A percentile compares a stretch with the other conserved stretches of the same genome.
Conservation (phyloP, 768 basidiomycete genomes). For the Aureoboletus auriporus region DNA sequence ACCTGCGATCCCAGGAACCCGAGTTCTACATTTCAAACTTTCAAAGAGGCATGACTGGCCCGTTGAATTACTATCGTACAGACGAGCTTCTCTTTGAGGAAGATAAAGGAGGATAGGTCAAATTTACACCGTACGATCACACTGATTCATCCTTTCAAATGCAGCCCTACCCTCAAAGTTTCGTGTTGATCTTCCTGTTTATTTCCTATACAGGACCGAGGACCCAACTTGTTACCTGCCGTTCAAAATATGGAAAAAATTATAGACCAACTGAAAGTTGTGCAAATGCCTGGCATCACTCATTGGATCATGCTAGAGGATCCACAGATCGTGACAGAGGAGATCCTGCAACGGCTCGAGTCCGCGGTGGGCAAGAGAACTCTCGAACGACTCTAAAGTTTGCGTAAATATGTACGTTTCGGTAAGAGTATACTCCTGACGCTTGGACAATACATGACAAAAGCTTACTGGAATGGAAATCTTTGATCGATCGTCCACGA, state of each 20-base stretch:
- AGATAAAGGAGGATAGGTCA: conserved; percentile 38
- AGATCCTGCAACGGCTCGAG: conserved; percentile 43
- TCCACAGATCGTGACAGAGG: conserved; percentile 48
- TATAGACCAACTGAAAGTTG: conserved; percentile 45
- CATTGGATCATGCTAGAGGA: conserved; percentile 73
- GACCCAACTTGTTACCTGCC: conserved; percentile 46
- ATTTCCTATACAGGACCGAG: conserved; percentile 55
- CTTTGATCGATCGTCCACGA: too few relatives aligned
- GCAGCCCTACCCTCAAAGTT: conserved; percentile 32
- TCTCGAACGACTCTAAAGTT: too few relatives aligned
- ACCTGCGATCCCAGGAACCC: conserved; percentile 44
- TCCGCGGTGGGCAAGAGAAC: too few relatives aligned
- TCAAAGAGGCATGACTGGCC: conserved; percentile 55
- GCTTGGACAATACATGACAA: too few relatives aligned
- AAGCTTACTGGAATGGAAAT: too few relatives aligned
- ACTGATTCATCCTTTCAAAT: too few relatives aligned
- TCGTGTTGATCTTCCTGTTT: conserved; percentile 48
- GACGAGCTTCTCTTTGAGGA: conserved; percentile 57
- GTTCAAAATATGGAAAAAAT: conserved; percentile 47
- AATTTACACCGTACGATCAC: too few relatives aligned
- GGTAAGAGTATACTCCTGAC: too few relatives aligned
- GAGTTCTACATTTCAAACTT: conserved; percentile 47
- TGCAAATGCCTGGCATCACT: conserved; percentile 51
- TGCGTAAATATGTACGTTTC: too few relatives aligned
- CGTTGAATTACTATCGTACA: conserved; percentile 77